Evolutionary conservation across 768 basidiomycete species (phyloP).

Genomic region (Boletus sp.): DNA sequence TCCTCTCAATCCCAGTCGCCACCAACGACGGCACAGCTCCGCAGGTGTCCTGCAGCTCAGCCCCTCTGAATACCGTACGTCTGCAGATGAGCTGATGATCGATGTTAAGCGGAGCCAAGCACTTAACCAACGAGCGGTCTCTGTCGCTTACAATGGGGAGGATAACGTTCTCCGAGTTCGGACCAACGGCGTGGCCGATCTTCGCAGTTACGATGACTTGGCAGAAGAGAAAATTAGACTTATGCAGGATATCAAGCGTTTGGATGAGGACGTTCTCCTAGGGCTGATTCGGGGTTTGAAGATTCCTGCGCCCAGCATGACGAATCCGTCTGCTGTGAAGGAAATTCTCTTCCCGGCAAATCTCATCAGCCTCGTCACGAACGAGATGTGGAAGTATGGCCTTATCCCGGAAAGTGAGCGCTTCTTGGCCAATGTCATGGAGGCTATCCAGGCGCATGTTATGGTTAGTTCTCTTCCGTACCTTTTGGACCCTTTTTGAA

Average conservation of each 20-base stretch:
- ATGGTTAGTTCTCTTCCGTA: constrained; percentile 65
- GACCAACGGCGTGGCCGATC: constrained; percentile 63
- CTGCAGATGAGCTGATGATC: constrained; percentile 74
- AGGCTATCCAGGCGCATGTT: constrained; percentile 93
- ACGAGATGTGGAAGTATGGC: constrained; percentile 99
- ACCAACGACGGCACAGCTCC: constrained; percentile 83
- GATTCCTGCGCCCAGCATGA: constrained; percentile 86
- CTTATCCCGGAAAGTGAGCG: constrained; percentile 95
- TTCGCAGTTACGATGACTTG: constrained; percentile 78
- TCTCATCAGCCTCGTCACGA: constrained; percentile 95
- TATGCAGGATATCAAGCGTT: constrained; percentile 83
- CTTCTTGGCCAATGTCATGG: constrained; percentile 99
- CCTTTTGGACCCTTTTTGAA: constrained; percentile 5
- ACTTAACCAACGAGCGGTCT: constrained; percentile 77
- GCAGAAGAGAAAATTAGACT: constrained; percentile 93
- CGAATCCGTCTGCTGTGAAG: constrained; percentile 90
- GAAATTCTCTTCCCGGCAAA: constrained; percentile 99
- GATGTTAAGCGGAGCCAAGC: constrained; percentile 69
- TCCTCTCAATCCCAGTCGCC: constrained; percentile 43
- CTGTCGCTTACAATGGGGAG: constrained; percentile 83
- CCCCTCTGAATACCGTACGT: constrained; percentile 63
- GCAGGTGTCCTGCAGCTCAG: constrained; percentile 69
- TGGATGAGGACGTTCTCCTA: constrained; percentile 92
- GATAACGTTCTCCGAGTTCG: constrained; percentile 68
- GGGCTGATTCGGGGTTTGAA: constrained; percentile 89